Conservation (phyloP, 805 yeast genomes). For the Zygosaccharomyces lentus region DNA sequence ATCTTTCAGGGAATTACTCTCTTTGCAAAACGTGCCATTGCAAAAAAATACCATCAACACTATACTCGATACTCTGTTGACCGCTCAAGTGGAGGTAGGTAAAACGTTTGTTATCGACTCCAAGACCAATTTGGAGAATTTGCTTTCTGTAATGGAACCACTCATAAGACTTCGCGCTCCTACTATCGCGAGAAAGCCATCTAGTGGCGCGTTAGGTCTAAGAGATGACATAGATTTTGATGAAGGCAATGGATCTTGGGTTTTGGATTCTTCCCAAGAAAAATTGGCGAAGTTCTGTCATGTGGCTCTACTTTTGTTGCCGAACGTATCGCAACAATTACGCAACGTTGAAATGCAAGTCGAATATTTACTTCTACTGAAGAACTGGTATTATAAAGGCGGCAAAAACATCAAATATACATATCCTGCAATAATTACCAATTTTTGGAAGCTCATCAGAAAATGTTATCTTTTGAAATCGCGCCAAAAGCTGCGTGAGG, state of each 20-base stretch:
- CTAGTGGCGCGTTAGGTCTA: conserved; percentile 3
- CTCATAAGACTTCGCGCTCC: conserved; percentile 13
- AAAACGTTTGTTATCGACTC: conserved; percentile 22
- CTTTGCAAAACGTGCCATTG: conserved; percentile 25
- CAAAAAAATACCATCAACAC: conserved; percentile 57
- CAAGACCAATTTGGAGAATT: conserved; percentile 22
- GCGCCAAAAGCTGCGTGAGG: conserved; percentile 18
- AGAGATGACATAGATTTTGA: conserved; percentile 9
- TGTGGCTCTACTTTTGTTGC: conserved; percentile 42
- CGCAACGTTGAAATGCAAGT: conserved; percentile 20
- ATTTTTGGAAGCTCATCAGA: conserved; percentile 56
- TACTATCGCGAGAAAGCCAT: conserved; percentile 13
- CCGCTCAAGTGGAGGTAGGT: conserved; percentile 27
- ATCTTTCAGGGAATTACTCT: conserved; percentile 22
- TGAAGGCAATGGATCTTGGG: conserved; percentile 29
- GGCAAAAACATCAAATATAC: conserved; percentile 54
- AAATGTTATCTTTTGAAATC: conserved; percentile 35
- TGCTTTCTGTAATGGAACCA: conserved; percentile 24
- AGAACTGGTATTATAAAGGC: conserved; percentile 37
- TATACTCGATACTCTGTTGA: conserved; percentile 51
- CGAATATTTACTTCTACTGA: conserved; percentile 39
- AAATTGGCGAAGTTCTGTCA: conserved; percentile 67
- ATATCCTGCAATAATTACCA: conserved; percentile 69
- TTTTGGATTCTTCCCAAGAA: conserved; percentile 43
- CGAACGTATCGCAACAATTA: conserved; percentile 7